Conservation (phyloP, 2,329 filamentous ascomycete genomes). For the Mariannaea sp. region DNA sequence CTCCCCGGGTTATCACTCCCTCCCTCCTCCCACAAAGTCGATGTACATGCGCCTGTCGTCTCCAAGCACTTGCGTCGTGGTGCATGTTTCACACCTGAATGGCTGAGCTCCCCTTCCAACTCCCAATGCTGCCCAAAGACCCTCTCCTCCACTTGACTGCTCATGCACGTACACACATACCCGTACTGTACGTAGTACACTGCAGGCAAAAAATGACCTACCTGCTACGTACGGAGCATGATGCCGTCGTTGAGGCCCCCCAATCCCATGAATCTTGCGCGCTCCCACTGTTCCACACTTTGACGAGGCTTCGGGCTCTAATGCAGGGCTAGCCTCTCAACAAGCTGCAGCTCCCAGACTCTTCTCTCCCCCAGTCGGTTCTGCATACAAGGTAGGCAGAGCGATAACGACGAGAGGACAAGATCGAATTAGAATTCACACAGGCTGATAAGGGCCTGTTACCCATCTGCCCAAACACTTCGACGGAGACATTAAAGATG, state of each 20-base stretch:
- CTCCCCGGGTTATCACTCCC: neutral
- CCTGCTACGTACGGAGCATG: too few relatives aligned
- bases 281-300: constrained; percentile 12
- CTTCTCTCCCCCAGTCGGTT: neutral
- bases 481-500: too few relatives aligned
- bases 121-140: constrained; percentile 24
- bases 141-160: neutral
- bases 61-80: constrained; percentile 31
- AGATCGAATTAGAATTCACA: neutral
- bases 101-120: constrained; percentile 23
- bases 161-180: neutral
- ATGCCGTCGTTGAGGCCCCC: neutral
- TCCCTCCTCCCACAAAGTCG: neutral
- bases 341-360: neutral
- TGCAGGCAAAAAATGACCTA: too few relatives aligned
- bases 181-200: neutral
- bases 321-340: constrained; percentile 17
- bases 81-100: constrained; percentile 31
- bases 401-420: constrained; percentile 7
- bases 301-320: constrained; percentile 14
- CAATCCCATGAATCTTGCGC: neutral
- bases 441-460: constrained; percentile 17
- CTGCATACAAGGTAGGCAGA: constrained; percentile 7
- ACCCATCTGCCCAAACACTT: neutral
- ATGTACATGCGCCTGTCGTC: constrained; percentile 5